These are phyloP conservation scores for Aphanocladium album DNA, from an alignment of 2,329 filamentous ascomycete genomes.

Conservation along the genomic window DNA sequence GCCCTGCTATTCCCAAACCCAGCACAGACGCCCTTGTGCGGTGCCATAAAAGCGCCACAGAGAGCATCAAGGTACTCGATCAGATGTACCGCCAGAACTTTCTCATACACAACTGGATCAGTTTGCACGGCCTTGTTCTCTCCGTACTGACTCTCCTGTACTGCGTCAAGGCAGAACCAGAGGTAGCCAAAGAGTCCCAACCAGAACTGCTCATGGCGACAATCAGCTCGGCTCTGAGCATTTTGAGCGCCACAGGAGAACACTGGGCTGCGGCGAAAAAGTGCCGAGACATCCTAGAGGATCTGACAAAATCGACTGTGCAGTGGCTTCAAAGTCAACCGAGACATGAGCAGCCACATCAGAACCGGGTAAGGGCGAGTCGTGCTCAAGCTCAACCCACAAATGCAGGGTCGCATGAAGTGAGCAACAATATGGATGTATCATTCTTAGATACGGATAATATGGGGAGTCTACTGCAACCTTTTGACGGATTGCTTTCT, in stretches of 20 bases:
- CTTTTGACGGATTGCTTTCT: slow-evolving; percentile 25
- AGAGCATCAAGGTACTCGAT: slow-evolving; percentile 36
- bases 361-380: neutral
- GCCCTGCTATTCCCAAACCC: slow-evolving; percentile 46
- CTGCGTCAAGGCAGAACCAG: slow-evolving; percentile 42
- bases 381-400: neutral
- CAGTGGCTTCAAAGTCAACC: slow-evolving; percentile 22
- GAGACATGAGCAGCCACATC: neutral
- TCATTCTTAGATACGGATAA: neutral
- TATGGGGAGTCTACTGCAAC: slow-evolving; percentile 10
- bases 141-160: slow-evolving; percentile 46
- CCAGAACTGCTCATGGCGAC: slow-evolving; percentile 36
- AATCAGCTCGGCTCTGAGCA: slow-evolving; percentile 37
- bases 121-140: slow-evolving; percentile 44
- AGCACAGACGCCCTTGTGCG: slow-evolving; percentile 31
- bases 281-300: slow-evolving; percentile 40
- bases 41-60: slow-evolving; percentile 40
- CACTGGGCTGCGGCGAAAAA: slow-evolving; percentile 47
- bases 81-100: slow-evolving; percentile 39
- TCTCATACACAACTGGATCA: slow-evolving; percentile 43
- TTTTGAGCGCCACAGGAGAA: slow-evolving; percentile 46
- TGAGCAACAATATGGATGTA: neutral
- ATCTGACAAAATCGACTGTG: slow-evolving; percentile 28
- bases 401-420: too few species aligned
- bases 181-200: slow-evolving; percentile 32